phyloP scores from a whole-genome alignment of 1,139 yeast species.

The Zhuliangozyma parablackwelliae region DNA sequence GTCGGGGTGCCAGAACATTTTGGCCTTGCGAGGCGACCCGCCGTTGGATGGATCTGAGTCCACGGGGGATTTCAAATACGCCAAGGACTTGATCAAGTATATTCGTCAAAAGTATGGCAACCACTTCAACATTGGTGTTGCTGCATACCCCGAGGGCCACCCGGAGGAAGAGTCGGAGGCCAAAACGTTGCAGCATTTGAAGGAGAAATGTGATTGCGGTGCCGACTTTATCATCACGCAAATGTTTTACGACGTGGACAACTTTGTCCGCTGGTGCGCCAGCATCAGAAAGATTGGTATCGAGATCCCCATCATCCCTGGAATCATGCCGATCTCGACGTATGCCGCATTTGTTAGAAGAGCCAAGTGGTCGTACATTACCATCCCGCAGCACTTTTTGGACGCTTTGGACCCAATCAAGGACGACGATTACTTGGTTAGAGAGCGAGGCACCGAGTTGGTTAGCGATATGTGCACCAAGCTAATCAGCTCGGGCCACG shows the following conservation, averaged over 20 bases:
- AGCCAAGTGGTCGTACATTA: slow-evolving; percentile 88
- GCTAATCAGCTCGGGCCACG: slow-evolving; percentile 64
- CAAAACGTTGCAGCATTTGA: slow-evolving; percentile 58
- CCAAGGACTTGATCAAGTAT: slow-evolving; percentile 81
- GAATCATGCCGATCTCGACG: slow-evolving; percentile 96
- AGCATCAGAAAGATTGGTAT: slow-evolving; percentile 72
- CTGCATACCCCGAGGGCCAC: slow-evolving; percentile 96
- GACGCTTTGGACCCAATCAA: slow-evolving; percentile 75
- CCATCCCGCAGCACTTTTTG: slow-evolving; percentile 70
- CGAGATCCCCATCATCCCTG: slow-evolving; percentile 86
- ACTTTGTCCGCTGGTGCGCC: slow-evolving; percentile 77
- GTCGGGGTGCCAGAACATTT: slow-evolving; percentile 91
- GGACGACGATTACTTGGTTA: slow-evolving; percentile 84
- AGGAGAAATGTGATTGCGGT: slow-evolving; percentile 88
- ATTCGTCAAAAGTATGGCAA: slow-evolving; percentile 71
- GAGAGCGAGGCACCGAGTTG: slow-evolving; percentile 81
- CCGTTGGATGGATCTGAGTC: slow-evolving; percentile 65
- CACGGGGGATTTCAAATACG: slow-evolving; percentile 66
- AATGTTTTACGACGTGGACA: slow-evolving; percentile 85
- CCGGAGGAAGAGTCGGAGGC: slow-evolving; percentile 71
- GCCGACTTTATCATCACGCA: slow-evolving; percentile 92
- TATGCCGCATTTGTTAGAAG: slow-evolving; percentile 89
- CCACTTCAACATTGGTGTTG: slow-evolving; percentile 84
- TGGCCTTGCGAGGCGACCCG: slow-evolving; percentile 84
- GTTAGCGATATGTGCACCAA: slow-evolving; percentile 80